These are phyloP conservation scores for Coccinonectria pachysandricola DNA, from an alignment of 2,329 filamentous ascomycete species.

Conservation along the genomic window DNA sequence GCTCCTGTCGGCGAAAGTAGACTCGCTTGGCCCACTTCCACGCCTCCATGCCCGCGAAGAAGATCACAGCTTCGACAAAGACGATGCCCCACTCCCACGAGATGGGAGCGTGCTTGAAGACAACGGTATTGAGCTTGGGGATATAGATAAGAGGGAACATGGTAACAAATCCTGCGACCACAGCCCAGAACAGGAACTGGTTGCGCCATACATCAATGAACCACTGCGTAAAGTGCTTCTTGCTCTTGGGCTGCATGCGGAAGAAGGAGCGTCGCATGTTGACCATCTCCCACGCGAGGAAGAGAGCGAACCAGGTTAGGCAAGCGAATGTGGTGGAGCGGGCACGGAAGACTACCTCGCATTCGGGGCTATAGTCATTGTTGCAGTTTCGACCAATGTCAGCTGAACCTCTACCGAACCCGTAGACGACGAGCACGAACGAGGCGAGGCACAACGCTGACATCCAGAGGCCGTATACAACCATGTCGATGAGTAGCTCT, in stretches of 20 bases:
- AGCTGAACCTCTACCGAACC: slow-evolving; percentile 31
- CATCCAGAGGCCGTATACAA: slow-evolving; percentile 57
- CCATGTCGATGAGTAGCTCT: slow-evolving; percentile 53
- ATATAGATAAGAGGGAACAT: slow-evolving; percentile 41
- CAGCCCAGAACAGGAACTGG: slow-evolving; percentile 54
- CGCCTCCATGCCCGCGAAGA: slow-evolving; percentile 44
- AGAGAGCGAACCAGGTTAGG: slow-evolving; percentile 61
- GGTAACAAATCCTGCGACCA: slow-evolving; percentile 32
- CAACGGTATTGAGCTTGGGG: slow-evolving; percentile 41
- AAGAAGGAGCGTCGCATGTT: slow-evolving; percentile 60
- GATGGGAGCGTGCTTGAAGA: slow-evolving; percentile 47
- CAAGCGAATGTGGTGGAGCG: slow-evolving; percentile 61
- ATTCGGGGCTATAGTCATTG: slow-evolving; percentile 37
- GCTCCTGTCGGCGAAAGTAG: slow-evolving; percentile 19
- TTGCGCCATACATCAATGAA: slow-evolving; percentile 56
- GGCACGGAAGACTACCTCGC: slow-evolving; percentile 54
- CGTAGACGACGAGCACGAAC: slow-evolving; percentile 41
- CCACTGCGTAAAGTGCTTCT: slow-evolving; percentile 52
- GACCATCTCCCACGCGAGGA: slow-evolving; percentile 65
- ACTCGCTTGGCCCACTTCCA: slow-evolving; percentile 47
- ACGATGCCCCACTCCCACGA: slow-evolving; percentile 50
- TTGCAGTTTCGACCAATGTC: slow-evolving; percentile 51
- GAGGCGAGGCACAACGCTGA: slow-evolving; percentile 43
- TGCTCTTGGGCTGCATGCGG: slow-evolving; percentile 54
- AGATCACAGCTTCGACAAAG: slow-evolving; percentile 40